Base-by-base conservation (phyloP, 768 basidiomycete genomes). In the Leucosporidium creatinivorum region DNA sequence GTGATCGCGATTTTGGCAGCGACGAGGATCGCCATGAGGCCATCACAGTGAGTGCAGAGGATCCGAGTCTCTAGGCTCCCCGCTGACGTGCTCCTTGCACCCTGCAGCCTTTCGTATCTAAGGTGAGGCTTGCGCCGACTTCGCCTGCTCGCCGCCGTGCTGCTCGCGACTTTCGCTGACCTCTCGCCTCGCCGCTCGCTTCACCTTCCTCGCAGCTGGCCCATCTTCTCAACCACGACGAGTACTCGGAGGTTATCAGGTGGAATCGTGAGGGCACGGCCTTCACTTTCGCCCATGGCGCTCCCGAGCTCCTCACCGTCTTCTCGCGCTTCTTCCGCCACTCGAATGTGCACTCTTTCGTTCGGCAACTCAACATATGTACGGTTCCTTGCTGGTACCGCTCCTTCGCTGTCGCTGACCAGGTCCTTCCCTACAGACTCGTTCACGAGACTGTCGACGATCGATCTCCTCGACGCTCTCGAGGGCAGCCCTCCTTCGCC, bases 251-350 rank as follows among this genome's bases (percentile, higher is more conserved):
- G 9, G 25, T 52, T 23, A 65, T 71, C 28, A 52, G 63, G 13
- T 71, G 69, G 69, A 56, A 62, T 39, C 30, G 30, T 6, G 52
- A 54, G n/a, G 69, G 69, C 0, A 59, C n/a, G 21, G 56, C 66
- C 4, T 59, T 71, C 58, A 57, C 68, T 26, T 71, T 71, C 23
- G 66, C 66, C 0, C 62, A 62, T 12, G 30, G 30, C 4, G 15
- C 55, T 0, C 23, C 36, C 0, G 50, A 56, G n/a, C 61, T 67
- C n/a, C 55, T 59, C 7, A 36, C 58, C 7, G 25, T 54, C 4
- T 51, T 67, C 1, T 47, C 58, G n/a, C 63, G 36, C 21, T 61
- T 65, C 39, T 71, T 65, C 48, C 63, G 69, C 8, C 69, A 71
- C 63, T 33, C 25, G 17, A 67, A 61, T 31, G 21, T 47, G 1